phyloP scores from a whole-genome alignment of 495 filamentous ascomycete genomes.

The Gamarada debralockiae region DNA sequence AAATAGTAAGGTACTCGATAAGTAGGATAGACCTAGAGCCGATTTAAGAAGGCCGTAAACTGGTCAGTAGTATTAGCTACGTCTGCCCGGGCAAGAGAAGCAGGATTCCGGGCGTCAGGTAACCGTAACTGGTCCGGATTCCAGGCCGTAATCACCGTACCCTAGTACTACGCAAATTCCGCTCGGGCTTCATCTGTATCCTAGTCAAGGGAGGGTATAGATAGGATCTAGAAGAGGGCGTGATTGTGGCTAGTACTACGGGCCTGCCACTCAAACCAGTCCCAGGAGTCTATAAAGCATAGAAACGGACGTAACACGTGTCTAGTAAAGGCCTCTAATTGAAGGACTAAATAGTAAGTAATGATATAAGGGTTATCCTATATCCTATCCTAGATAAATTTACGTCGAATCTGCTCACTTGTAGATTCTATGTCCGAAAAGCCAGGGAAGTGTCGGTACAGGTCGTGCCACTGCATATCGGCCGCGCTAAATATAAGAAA shows the following conservation, averaged over 20 bases:
- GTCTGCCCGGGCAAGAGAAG: background rate
- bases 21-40: background rate
- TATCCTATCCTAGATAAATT: background rate
- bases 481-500: background rate
- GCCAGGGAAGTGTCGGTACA: background rate
- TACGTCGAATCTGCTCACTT: background rate
- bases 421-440: background rate
- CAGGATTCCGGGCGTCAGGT: background rate
- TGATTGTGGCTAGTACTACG: background rate
- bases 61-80: background rate
- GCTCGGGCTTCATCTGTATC: background rate
- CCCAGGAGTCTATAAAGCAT: background rate
- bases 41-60: background rate
- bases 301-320: background rate
- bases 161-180: background rate
- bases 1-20: background rate
- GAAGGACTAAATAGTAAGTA: constrained; percentile 3
- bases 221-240: background rate
- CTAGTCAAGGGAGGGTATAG: background rate
- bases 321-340: constrained; percentile 1
- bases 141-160: background rate
- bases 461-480: background rate
- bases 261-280: background rate
- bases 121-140: constrained; percentile 1
- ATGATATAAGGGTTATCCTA: constrained; percentile 3